Base-by-base conservation (phyloP, 1,284 basidiomycete species). In the Thelephora terrestris region DNA sequence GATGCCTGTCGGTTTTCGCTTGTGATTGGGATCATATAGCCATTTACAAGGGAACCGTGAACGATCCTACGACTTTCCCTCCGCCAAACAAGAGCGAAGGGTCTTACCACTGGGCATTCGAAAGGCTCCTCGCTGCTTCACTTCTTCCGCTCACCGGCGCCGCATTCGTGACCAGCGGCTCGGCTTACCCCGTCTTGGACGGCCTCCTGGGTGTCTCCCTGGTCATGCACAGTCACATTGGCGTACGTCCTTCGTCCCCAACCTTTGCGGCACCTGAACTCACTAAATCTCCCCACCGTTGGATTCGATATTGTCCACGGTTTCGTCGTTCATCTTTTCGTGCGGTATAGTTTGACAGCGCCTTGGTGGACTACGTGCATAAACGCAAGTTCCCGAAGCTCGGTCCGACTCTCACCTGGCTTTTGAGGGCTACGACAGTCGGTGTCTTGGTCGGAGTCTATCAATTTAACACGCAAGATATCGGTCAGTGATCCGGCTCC, bases 81-180 rank as follows among this genome's bases (percentile, higher is more conserved):
- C 64, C 82, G 21, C 79, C 91, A 7, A 85, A 78, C 52, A 83
- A 79, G 62, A 67, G 80, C 3, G 89, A 96, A 61, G 95, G 96
- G 45, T 95, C 91, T 2, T 86, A 97, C 69, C 95, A 98, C 76
- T 99, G 95, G 95, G 83, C 91, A 1, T 97, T 98, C 62, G 95
- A 99, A 68, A 86, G 95, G 48, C 74, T 92, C 17, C 77, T 98
- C 49, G 85, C 89, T 1, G 94, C 89, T 0, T 73, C 82, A 21
- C 81, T 99, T 54, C 77, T 99, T 17, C 96, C 96, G 23, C 69
- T 96, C 59, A 93, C 91, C 17, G 85, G 76, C 24, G 84, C 85
- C 34, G 85, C 90, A 0, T 88, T 87, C 54, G 85, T 78, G 21
- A 71, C 82, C 4, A 81, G 81, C 42, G 79, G 78, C 25, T 80